Evolutionary conservation across 73 alveolate species (phyloP).

Genomic region (Blepharisma stoltei): DNA sequence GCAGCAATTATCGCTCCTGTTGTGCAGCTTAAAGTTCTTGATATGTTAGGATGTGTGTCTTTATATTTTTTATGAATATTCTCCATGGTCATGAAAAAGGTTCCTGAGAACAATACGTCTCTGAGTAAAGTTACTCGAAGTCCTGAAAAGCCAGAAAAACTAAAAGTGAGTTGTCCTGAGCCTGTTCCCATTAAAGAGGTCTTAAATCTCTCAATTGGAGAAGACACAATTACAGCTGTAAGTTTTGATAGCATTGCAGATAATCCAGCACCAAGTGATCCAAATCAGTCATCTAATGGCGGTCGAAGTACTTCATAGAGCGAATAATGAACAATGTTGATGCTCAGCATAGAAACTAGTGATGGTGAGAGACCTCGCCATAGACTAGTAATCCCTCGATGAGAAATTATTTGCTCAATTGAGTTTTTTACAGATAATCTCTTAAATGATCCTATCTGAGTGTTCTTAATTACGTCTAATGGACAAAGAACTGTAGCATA

Average conservation of each 20-base stretch:
- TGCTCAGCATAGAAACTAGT: neutral
- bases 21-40: neutral
- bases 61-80: neutral
- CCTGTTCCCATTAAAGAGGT: constrained; percentile 20
- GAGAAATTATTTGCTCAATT: neutral
- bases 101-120: neutral
- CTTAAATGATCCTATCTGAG: neutral
- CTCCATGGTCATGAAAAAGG: neutral
- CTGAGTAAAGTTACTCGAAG: constrained; percentile 15
- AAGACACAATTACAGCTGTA: neutral
- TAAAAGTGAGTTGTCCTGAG: neutral
- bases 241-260: neutral
- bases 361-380: constrained; percentile 20
- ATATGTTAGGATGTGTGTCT: neutral
- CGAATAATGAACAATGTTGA: constrained; percentile 10
- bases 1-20: neutral
- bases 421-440: neutral
- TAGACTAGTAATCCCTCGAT: neutral
- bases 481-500: neutral
- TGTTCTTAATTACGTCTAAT: constrained; percentile 21
- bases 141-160: neutral
- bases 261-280: neutral
- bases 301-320: neutral
- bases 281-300: neutral
- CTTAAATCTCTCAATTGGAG: neutral